These are phyloP conservation scores for Sarocladiaceae sp. DNA, from an alignment of 2,329 filamentous ascomycete species.

Conservation along the genomic window DNA sequence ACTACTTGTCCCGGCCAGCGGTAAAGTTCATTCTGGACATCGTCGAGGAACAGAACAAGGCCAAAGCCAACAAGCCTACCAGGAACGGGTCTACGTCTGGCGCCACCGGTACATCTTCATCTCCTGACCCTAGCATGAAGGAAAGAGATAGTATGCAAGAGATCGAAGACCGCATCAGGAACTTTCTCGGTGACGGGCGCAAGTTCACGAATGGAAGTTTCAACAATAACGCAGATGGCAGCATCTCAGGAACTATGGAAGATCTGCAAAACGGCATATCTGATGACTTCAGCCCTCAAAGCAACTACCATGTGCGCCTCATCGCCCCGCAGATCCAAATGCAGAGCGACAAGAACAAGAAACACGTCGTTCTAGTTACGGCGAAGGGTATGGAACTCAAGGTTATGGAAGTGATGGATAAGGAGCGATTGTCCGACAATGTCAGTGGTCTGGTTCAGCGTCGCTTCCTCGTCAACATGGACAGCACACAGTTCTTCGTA, in stretches of 20 bases:
- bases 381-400: conserved; percentile 98
- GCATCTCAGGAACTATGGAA: conserved; percentile 41
- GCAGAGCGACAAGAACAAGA: conserved; percentile 96
- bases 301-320: conserved; percentile 88
- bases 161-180: conserved; percentile 78
- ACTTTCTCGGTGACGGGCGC: conserved; percentile 73
- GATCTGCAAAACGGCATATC: conserved; percentile 71
- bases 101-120: conserved; percentile 14
- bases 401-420: conserved; percentile 97
- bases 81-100: neutral
- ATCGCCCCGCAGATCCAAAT: conserved; percentile 97
- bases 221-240: conserved; percentile 24
- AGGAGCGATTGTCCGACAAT: conserved; percentile 81
- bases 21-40: conserved; percentile 98
- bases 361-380: conserved; percentile 92
- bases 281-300: conserved; percentile 82
- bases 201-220: conserved; percentile 56
- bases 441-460: conserved; percentile 94
- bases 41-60: conserved; percentile 84
- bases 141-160: conserved; percentile 48
- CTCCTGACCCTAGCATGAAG: conserved; percentile 36
- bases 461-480: conserved; percentile 90
- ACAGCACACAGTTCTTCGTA: conserved; percentile 97
- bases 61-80: conserved; percentile 38
- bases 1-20: conserved; percentile 91